A percentile compares a stretch with the other conserved stretches of the same genome.
Conservation (phyloP, 257 asterid species). For the Capsicum chinense region DNA sequence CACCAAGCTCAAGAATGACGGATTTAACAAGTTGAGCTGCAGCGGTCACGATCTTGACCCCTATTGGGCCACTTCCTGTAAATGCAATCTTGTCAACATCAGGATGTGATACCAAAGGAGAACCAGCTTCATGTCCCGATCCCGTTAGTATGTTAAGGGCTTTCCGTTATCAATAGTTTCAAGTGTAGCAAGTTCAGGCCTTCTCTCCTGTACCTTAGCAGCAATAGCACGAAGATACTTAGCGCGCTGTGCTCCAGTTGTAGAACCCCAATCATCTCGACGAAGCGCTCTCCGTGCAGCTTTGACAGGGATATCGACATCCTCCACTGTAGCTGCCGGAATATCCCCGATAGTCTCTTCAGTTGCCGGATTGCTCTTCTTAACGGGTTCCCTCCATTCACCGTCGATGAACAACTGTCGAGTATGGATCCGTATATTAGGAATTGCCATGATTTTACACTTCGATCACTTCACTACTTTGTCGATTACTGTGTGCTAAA, state of each 20-base stretch:
- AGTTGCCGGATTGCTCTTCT: slow-evolving; percentile 74
- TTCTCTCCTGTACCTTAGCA: slow-evolving; percentile 68
- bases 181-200: slow-evolving; percentile 70
- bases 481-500: background rate
- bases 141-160: slow-evolving; percentile 87
- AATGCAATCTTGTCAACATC: slow-evolving; percentile 46
- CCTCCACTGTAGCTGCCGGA: slow-evolving; percentile 87
- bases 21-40: slow-evolving; percentile 97
- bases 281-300: slow-evolving; percentile 65
- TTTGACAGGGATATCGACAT: slow-evolving; percentile 60
- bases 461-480: background rate
- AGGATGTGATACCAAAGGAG: slow-evolving; percentile 94
- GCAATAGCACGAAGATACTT: slow-evolving; percentile 58
- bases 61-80: slow-evolving; percentile 89
- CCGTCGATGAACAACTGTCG: slow-evolving; percentile 83
- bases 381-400: slow-evolving; percentile 73
- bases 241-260: slow-evolving; percentile 56
- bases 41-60: slow-evolving; percentile 85
- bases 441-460: slow-evolving; percentile 28
- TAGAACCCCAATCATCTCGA: slow-evolving; percentile 54
- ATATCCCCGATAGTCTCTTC: slow-evolving; percentile 76
- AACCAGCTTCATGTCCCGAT: slow-evolving; percentile 93
- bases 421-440: slow-evolving; percentile 44
- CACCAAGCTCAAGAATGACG: slow-evolving; percentile 96
- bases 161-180: slow-evolving; percentile 90